phyloP scores from a whole-genome alignment of 2,329 filamentous ascomycete species.

The Podosphaera fusca region DNA sequence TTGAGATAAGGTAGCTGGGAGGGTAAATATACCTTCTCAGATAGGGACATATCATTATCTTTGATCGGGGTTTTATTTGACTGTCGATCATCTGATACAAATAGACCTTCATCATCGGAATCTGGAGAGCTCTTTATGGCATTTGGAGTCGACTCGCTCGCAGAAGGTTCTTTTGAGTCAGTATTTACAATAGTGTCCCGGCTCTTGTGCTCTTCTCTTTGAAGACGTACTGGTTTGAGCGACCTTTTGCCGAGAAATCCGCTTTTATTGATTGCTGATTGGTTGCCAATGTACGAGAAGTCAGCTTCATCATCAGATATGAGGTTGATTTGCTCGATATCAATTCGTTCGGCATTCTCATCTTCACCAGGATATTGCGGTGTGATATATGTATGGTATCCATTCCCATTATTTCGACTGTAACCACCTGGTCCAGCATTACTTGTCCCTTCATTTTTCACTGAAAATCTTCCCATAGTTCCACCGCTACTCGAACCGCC shows the following conservation, averaged over 20 bases:
- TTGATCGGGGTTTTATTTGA: not conserved
- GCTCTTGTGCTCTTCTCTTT: constrained; percentile 14
- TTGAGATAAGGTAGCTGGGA: not conserved
- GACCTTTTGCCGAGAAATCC: constrained; percentile 4
- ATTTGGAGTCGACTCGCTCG: not conserved
- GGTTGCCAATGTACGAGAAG: not conserved
- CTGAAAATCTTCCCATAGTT: constrained; percentile 2
- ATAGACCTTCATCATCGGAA: constrained; percentile 5
- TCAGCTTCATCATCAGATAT: constrained; percentile 1
- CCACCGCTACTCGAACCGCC: constrained; percentile 1
- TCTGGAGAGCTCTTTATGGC: not conserved
- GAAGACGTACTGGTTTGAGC: constrained; percentile 13
- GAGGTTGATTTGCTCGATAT: constrained; percentile 1
- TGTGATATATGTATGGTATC: not conserved
- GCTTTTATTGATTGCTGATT: not conserved
- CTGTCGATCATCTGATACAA: constrained; percentile 5
- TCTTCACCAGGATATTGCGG: constrained; percentile 12
- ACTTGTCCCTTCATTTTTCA: not conserved
- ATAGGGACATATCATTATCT: not conserved
- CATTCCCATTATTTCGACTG: not conserved
- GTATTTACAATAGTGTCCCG: constrained; percentile 13
- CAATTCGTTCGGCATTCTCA: constrained; percentile 7
- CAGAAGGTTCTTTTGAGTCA: constrained; percentile 2
- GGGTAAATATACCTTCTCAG: not conserved
- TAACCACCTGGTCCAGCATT: constrained; percentile 1